Evolutionary conservation across 352 stramenopile genomes (phyloP).

Genomic region (Pythium periplocum): DNA sequence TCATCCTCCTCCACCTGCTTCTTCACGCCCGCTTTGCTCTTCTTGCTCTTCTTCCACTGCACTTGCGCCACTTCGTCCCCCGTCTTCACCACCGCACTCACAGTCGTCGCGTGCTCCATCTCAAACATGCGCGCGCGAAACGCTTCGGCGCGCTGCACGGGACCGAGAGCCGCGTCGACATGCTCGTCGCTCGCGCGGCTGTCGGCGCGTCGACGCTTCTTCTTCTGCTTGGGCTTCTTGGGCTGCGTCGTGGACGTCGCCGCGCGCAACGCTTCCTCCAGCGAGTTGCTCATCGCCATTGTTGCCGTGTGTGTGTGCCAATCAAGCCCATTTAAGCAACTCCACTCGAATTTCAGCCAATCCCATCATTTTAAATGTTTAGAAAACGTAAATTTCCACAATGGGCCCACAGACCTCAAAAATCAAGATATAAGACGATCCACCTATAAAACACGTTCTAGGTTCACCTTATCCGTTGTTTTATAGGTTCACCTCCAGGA

Average conservation of each 20-base stretch:
- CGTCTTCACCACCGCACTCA: neutral
- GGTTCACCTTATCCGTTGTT: no score
- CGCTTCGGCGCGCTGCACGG: slow-evolving; percentile 32
- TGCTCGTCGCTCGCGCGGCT: slow-evolving; percentile 19
- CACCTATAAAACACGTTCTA: no score
- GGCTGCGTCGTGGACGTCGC: slow-evolving; percentile 1
- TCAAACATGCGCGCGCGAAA: slow-evolving; percentile 67
- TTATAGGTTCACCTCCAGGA: no score
- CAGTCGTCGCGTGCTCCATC: slow-evolving; percentile 13
- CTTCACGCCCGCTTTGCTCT: slow-evolving; percentile 5
- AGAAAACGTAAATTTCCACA: no score
- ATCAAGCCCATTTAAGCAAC: no score
- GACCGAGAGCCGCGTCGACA: slow-evolving; percentile 17
- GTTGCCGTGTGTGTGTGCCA: no score
- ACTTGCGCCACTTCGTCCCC: slow-evolving; percentile 30
- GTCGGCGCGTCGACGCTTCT: neutral
- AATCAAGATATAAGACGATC: no score
- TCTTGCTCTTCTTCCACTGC: slow-evolving; percentile 34
- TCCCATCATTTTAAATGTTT: no score
- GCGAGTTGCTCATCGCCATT: slow-evolving; percentile 1
- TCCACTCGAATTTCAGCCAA: no score
- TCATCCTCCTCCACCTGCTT: slow-evolving; percentile 6
- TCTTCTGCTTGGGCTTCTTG: neutral
- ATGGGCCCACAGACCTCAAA: no score
- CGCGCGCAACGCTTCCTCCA: slow-evolving; percentile 20